Percentiles rank a stretch among this genome's conserved stretches.
Evolutionary conservation across 1,139 yeast genomes (phyloP).

Genomic region (Nadsonia starkeyi-henricii): DNA sequence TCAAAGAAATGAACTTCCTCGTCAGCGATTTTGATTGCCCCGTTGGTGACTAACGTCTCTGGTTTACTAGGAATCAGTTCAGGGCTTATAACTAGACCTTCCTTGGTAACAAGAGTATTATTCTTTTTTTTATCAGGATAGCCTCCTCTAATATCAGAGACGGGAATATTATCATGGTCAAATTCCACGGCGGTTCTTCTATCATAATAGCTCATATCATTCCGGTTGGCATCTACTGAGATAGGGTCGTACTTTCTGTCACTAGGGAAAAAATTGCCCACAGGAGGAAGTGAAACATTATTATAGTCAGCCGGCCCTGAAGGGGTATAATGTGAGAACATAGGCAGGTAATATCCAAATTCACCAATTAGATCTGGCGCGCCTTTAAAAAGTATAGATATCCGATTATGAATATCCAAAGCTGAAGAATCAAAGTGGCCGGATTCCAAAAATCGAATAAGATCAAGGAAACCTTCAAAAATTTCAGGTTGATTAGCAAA

Average conservation of each 20-base stretch:
- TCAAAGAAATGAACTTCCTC: slow-evolving; percentile 89
- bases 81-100: slow-evolving; percentile 19
- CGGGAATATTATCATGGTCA: neutral
- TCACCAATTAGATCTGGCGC: slow-evolving; percentile 93
- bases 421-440: slow-evolving; percentile 17
- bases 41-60: neutral
- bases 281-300: slow-evolving; percentile 57
- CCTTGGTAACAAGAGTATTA: slow-evolving; percentile 4
- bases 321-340: slow-evolving; percentile 74
- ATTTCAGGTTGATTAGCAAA: slow-evolving; percentile 92
- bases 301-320: slow-evolving; percentile 8
- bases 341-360: slow-evolving; percentile 90
- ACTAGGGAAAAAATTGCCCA: slow-evolving; percentile 89
- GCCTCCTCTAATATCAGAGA: neutral
- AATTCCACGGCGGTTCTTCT: neutral
- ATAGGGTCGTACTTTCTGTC: neutral
- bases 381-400: slow-evolving; percentile 71
- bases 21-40: slow-evolving; percentile 16
- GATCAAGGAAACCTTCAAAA: slow-evolving; percentile 87
- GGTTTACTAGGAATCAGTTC: slow-evolving; percentile 21
- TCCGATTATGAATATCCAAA: slow-evolving; percentile 87
- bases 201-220: neutral
- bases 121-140: slow-evolving; percentile 2
- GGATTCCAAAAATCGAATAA: slow-evolving; percentile 49
- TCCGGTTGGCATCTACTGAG: slow-evolving; percentile 4